These are phyloP conservation scores for Coemansia sp. DNA, from an alignment of 192 early-diverging fungal species.

Conservation along the genomic window DNA sequence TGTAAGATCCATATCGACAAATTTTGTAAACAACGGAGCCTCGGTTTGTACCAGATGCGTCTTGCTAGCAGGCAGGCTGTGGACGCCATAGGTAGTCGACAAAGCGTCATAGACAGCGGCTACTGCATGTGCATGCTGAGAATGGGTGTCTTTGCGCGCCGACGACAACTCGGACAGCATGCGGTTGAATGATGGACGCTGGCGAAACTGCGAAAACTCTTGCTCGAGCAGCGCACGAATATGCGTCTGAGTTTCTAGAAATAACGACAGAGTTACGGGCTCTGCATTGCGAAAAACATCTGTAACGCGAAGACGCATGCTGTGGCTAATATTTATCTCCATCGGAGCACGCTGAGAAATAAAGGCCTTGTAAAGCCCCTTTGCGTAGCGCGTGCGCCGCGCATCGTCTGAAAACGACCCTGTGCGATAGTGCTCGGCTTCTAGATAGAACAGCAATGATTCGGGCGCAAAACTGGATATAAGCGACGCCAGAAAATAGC, in stretches of 20 bases:
- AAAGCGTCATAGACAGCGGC: constrained; percentile 38
- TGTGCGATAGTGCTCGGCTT: constrained; percentile 46
- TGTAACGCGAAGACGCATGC: constrained; percentile 32
- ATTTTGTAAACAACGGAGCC: constrained; percentile 40
- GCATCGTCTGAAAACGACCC: constrained; percentile 22
- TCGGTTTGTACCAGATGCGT: constrained; percentile 34
- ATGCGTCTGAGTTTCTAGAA: constrained; percentile 45
- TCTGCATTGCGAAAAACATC: constrained; percentile 20
- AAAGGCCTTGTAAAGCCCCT: constrained; percentile 51
- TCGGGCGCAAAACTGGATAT: constrained; percentile 40
- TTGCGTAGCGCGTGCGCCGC: constrained; percentile 47
- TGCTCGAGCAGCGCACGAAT: constrained; percentile 37
- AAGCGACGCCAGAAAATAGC: constrained; percentile 47
- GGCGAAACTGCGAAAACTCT: constrained; percentile 44
- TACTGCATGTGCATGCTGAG: constrained; percentile 29
- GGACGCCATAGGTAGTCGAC: constrained; percentile 26
- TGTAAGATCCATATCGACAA: constrained; percentile 51
- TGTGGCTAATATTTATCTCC: constrained; percentile 52
- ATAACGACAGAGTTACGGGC: constrained; percentile 19
- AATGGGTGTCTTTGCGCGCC: constrained; percentile 20
- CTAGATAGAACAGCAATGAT: constrained; percentile 43
- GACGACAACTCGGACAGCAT: constrained; percentile 45
- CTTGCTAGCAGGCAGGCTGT: constrained; percentile 24
- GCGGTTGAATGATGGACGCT: constrained; percentile 36
- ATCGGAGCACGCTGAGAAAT: constrained; percentile 43